Percentiles rank a stretch among this genome's conserved stretches.
These are phyloP conservation scores for Silene latifolia DNA, from an alignment of 148 eudicot species.

Conservation along the genomic window DNA sequence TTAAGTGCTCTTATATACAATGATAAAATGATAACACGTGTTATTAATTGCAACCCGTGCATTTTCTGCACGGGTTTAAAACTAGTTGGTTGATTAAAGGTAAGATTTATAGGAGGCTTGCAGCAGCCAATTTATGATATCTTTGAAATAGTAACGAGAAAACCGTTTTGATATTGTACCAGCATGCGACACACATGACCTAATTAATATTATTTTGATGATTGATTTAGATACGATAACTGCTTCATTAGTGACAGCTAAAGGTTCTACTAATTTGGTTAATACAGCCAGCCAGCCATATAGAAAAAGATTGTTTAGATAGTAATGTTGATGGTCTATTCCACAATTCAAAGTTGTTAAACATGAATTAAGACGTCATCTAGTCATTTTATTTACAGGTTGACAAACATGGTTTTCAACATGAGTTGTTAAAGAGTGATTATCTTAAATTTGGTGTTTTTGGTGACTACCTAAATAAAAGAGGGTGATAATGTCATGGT, in stretches of 20 bases:
- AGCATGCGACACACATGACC: background rate
- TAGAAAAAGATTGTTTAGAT: background rate
- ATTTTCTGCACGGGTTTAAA: no score
- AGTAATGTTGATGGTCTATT: background rate
- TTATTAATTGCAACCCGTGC: no score
- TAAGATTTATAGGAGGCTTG: background rate
- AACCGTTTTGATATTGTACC: background rate
- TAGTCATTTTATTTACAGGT: background rate
- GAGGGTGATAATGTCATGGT: no score
- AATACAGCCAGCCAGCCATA: background rate
- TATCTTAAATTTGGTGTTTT: no score
- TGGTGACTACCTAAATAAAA: no score
- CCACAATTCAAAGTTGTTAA: background rate
- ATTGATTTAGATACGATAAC: background rate
- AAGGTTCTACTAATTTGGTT: background rate
- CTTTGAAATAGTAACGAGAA: background rate
- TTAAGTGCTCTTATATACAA: no score
- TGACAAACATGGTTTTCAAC: background rate
- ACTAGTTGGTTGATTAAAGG: no score
- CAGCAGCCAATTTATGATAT: background rate
- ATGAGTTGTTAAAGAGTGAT: no score
- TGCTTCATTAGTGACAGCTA: background rate
- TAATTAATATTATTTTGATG: background rate
- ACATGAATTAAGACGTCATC: background rate
- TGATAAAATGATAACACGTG: no score